These are phyloP conservation scores for Lactarius indigo DNA, from an alignment of 768 basidiomycete species.

Conservation along the genomic window DNA sequence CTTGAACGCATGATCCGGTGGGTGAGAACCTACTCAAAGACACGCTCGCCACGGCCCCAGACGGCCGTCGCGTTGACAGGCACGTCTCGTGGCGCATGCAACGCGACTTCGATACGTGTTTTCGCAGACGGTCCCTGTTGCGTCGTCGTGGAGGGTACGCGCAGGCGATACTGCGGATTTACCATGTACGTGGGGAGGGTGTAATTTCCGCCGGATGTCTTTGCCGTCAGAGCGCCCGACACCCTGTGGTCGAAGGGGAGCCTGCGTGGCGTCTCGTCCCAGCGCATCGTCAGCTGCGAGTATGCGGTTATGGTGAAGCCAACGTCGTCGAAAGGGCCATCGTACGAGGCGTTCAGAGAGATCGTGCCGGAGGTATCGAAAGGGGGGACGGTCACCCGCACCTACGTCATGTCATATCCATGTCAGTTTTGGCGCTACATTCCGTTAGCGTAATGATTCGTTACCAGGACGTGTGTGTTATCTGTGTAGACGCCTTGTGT, in stretches of 20 bases:
- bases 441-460: neutral
- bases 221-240: constrained; percentile 56
- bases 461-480: constrained; percentile 24
- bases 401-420: constrained; percentile 16
- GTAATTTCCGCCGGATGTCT: constrained; percentile 82
- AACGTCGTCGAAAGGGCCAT: constrained; percentile 56
- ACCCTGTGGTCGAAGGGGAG: constrained; percentile 35
- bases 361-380: constrained; percentile 35
- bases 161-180: constrained; percentile 85
- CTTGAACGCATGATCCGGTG: too few species aligned
- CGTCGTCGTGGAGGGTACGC: constrained; percentile 39
- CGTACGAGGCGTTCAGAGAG: constrained; percentile 63
- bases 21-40: constrained; percentile 58
- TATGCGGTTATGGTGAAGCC: constrained; percentile 69
- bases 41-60: constrained; percentile 72
- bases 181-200: constrained; percentile 77
- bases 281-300: constrained; percentile 36
- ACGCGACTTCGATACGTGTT: constrained; percentile 41
- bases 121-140: constrained; percentile 30
- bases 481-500: constrained; percentile 24
- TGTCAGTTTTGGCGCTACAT: neutral
- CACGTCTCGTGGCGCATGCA: constrained; percentile 58
- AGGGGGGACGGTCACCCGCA: constrained; percentile 19
- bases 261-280: constrained; percentile 21
- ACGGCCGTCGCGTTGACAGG: constrained; percentile 71